phyloP scores from a whole-genome alignment of 768 basidiomycete genomes.

The Tephrocybe sp. region DNA sequence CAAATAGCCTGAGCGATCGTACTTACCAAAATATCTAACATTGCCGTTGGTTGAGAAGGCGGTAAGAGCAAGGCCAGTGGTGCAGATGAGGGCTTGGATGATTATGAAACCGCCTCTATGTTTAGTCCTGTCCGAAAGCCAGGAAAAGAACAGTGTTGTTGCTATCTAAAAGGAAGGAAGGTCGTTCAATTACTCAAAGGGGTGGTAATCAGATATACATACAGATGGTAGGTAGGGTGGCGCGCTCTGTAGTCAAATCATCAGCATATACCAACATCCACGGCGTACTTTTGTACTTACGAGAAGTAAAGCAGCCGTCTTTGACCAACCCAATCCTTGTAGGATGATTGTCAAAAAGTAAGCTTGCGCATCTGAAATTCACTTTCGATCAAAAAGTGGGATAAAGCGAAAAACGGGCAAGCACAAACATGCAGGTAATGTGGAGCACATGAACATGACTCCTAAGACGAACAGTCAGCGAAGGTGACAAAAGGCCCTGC shows the following conservation, averaged over 20 bases:
- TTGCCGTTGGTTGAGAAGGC: slow-evolving; percentile 8
- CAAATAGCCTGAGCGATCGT: slow-evolving; percentile 28
- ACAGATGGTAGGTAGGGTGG: slow-evolving; percentile 46
- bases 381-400: background rate
- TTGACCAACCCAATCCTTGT: slow-evolving; percentile 42
- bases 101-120: slow-evolving; percentile 42
- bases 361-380: slow-evolving; percentile 34
- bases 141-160: slow-evolving; percentile 42
- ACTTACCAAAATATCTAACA: slow-evolving; percentile 22
- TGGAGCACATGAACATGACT: slow-evolving; percentile 41
- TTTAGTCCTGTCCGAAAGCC: slow-evolving; percentile 41
- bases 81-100: slow-evolving; percentile 34
- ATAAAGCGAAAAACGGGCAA: background rate
- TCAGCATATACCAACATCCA: background rate
- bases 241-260: slow-evolving; percentile 31
- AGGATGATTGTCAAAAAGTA: slow-evolving; percentile 49
- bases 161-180: slow-evolving; percentile 27
- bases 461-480: slow-evolving; percentile 26
- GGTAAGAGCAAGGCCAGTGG: slow-evolving; percentile 27
- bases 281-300: slow-evolving; percentile 22
- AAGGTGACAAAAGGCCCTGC: background rate
- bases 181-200: background rate
- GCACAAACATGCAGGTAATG: slow-evolving; percentile 40
- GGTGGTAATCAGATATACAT: slow-evolving; percentile 13
- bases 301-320: slow-evolving; percentile 36